These are phyloP conservation scores for Cercis canadensis DNA, from an alignment of 306 rosid species.

Conservation along the genomic window DNA sequence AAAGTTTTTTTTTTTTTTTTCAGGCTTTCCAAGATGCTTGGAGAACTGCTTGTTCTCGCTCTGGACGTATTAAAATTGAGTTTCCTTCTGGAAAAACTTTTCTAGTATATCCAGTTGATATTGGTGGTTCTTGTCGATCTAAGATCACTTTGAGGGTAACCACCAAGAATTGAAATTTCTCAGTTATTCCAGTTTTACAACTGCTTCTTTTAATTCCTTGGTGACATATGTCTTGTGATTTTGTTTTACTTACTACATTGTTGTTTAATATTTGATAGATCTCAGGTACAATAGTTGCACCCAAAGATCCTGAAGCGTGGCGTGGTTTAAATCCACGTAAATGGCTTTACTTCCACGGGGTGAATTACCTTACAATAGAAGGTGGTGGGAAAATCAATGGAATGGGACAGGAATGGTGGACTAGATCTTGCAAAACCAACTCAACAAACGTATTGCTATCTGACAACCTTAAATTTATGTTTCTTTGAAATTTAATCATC, in stretches of 20 bases:
- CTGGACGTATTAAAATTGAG: constrained; percentile 42
- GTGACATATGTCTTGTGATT: background rate
- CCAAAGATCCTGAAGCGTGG: constrained; percentile 75
- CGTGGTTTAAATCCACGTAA: constrained; percentile 58
- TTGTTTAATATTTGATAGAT: constrained; percentile 51
- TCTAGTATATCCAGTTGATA: constrained; percentile 66
- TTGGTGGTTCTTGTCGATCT: constrained; percentile 83
- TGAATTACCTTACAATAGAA: constrained; percentile 72
- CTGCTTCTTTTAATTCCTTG: constrained; percentile 12
- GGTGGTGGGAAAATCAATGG: constrained; percentile 89
- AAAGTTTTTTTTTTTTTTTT: constrained; percentile 16
- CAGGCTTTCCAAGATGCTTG: constrained; percentile 77
- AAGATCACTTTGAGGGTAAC: constrained; percentile 71
- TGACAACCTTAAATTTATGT: constrained; percentile 38
- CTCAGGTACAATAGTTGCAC: constrained; percentile 74
- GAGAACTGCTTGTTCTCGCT: constrained; percentile 69
- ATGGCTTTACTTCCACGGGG: constrained; percentile 76
- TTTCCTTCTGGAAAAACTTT: constrained; percentile 62
- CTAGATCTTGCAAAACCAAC: constrained; percentile 80
- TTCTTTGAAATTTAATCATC: constrained; percentile 34
- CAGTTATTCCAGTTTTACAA: constrained; percentile 6
- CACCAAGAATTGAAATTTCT: constrained; percentile 23
- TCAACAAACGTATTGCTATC: constrained; percentile 59
- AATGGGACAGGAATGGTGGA: constrained; percentile 95
- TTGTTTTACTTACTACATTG: background rate